Conservation (phyloP, 768 basidiomycete species). For the Psilocybe tampanensis region DNA sequence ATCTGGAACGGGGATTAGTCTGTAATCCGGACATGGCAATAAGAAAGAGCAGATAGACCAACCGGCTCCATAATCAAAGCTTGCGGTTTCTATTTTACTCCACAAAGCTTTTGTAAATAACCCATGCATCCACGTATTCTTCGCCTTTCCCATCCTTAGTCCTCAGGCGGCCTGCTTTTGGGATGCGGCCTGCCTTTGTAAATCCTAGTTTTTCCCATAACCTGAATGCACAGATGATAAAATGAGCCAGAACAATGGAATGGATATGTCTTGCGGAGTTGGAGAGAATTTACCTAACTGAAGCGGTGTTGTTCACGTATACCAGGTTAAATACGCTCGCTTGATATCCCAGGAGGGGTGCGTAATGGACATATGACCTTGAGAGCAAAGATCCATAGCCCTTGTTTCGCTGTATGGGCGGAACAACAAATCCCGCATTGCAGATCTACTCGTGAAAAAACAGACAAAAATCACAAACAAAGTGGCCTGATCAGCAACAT, state of each 20-base stretch:
- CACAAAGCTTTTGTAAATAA: slow-evolving; percentile 80
- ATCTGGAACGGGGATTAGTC: too few species aligned
- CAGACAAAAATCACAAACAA: background rate
- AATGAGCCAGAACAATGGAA: background rate
- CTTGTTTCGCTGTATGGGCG: slow-evolving; percentile 57
- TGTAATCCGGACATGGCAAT: background rate
- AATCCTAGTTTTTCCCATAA: slow-evolving; percentile 89
- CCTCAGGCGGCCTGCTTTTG: slow-evolving; percentile 71
- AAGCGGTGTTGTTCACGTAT: slow-evolving; percentile 81
- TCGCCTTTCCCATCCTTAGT: slow-evolving; percentile 71
- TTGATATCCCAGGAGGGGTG: slow-evolving; percentile 74
- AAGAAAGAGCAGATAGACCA: background rate
- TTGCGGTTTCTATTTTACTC: slow-evolving; percentile 24
- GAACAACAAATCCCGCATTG: slow-evolving; percentile 89
- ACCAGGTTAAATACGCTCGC: slow-evolving; percentile 92
- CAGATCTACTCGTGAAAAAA: slow-evolving; percentile 59
- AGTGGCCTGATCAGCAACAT: background rate
- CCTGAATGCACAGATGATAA: slow-evolving; percentile 26
- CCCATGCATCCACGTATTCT: slow-evolving; percentile 87
- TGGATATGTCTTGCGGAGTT: background rate
- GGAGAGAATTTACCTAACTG: slow-evolving; percentile 53
- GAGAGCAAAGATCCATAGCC: slow-evolving; percentile 77
- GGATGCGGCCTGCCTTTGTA: slow-evolving; percentile 75
- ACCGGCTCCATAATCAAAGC: background rate
- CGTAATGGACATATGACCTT: slow-evolving; percentile 79